These are phyloP conservation scores for Syzygium malaccense DNA, from an alignment of 441 rosid species.

Conservation along the genomic window DNA sequence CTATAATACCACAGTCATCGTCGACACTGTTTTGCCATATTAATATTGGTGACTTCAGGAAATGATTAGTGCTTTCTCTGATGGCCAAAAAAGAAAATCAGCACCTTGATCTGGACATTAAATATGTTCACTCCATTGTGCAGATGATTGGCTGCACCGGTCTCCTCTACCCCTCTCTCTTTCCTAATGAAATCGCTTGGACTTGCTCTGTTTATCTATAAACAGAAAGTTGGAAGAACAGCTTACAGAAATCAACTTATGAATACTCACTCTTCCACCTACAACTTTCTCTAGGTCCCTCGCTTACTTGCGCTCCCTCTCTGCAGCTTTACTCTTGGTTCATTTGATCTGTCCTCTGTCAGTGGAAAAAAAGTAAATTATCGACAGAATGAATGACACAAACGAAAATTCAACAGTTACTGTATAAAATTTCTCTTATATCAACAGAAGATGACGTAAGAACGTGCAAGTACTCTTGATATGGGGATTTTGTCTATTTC, in stretches of 20 bases:
- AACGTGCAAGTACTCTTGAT: not conserved
- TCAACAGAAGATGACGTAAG: not conserved
- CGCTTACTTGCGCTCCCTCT: not conserved
- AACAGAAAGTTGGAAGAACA: not conserved
- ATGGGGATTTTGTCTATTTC: not conserved
- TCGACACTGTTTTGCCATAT: not conserved
- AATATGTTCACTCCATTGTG: not conserved
- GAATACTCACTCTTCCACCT: not conserved
- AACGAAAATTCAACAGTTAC: not conserved
- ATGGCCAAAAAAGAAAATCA: not conserved
- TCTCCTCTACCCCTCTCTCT: not conserved
- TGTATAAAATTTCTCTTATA: not conserved
- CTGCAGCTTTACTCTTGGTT: not conserved
- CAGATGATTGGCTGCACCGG: not conserved
- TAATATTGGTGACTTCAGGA: not conserved
- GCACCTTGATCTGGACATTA: not conserved
- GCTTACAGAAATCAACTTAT: not conserved
- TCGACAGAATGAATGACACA: not conserved
- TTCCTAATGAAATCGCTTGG: not conserved
- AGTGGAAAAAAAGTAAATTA: not conserved
- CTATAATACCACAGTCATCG: not conserved
- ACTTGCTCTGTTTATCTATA: not conserved
- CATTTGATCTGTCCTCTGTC: not conserved
- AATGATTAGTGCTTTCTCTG: not conserved
- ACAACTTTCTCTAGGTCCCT: not conserved